These are phyloP conservation scores for Allium fistulosum DNA, from an alignment of 106 monocot species.

Conservation along the genomic window DNA sequence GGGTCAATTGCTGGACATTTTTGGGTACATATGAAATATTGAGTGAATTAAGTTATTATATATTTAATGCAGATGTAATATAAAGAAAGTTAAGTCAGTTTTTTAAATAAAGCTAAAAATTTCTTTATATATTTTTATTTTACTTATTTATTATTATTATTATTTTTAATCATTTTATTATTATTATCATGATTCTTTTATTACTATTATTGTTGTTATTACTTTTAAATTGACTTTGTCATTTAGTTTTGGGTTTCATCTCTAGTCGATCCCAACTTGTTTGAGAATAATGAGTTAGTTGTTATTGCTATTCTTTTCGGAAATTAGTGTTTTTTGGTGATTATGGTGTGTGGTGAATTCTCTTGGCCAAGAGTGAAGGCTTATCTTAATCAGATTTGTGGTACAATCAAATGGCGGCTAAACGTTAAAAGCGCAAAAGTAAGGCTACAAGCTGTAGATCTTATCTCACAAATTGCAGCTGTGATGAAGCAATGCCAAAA, in stretches of 20 bases:
- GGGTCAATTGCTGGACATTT: conserved; percentile 80
- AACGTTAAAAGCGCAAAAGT: conserved; percentile 96
- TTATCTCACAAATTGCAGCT: conserved; percentile 89
- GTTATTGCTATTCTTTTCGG: conserved; percentile 91
- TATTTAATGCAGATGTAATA: conserved; percentile 88
- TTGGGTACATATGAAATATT: conserved; percentile 91
- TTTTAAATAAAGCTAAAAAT: too few relatives aligned
- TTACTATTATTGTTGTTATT: too few relatives aligned
- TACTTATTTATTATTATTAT: too few relatives aligned
- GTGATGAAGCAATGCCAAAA: conserved; percentile 96
- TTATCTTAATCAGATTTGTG: conserved; percentile 95
- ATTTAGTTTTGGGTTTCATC: too few relatives aligned
- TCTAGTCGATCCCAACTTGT: too few relatives aligned
- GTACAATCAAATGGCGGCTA: conserved; percentile 93
- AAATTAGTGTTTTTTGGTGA: conserved; percentile 96
- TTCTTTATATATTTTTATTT: too few relatives aligned
- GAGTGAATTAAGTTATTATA: conserved; percentile 87
- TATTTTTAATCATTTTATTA: too few relatives aligned
- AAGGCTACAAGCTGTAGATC: conserved; percentile 92
- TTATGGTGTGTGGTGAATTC: conserved; percentile 94
- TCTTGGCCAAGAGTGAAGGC: conserved; percentile 91
- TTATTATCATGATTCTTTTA: too few relatives aligned
- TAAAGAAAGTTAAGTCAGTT: conserved; percentile 81
- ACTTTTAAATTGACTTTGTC: too few relatives aligned
- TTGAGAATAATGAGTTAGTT: too few relatives aligned